Evolutionary conservation across 495 filamentous ascomycete genomes (phyloP).

Genomic region (Cladorrhinum samala): DNA sequence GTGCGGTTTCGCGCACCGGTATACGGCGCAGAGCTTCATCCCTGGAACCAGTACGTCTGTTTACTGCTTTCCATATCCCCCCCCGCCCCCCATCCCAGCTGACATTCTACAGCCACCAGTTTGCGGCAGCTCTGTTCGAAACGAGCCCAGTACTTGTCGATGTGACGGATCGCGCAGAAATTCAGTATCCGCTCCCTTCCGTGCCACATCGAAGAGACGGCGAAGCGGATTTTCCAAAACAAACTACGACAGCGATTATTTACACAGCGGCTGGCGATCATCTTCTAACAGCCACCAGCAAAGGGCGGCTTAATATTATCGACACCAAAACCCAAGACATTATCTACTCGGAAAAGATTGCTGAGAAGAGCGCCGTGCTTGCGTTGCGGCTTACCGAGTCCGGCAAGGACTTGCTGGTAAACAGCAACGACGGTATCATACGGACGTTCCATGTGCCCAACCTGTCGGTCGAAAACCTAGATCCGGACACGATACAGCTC

Average conservation of each 20-base stretch:
- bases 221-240: constrained; percentile 80
- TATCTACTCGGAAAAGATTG: constrained; percentile 80
- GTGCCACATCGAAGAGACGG: constrained; percentile 65
- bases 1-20: constrained; percentile 86
- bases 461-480: constrained; percentile 46
- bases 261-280: constrained; percentile 81
- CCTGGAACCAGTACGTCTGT: constrained; percentile 70
- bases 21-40: constrained; percentile 92
- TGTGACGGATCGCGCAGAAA: constrained; percentile 54
- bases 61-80: no score
- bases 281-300: constrained; percentile 85
- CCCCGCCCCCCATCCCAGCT: not conserved
- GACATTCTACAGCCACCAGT: constrained; percentile 54
- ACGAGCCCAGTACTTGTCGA: constrained; percentile 86
- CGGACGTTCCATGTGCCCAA: constrained; percentile 68
- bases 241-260: constrained; percentile 82
- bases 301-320: constrained; percentile 94
- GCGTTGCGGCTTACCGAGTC: constrained; percentile 75
- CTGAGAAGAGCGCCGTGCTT: constrained; percentile 73
- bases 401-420: constrained; percentile 79
- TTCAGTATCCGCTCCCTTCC: constrained; percentile 73
- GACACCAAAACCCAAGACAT: constrained; percentile 68
- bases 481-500: constrained; percentile 68
- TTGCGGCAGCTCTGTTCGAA: constrained; percentile 86
- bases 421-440: constrained; percentile 87